Conservation (phyloP, 352 stramenopile species). For the Paralagenidium karlingii region DNA sequence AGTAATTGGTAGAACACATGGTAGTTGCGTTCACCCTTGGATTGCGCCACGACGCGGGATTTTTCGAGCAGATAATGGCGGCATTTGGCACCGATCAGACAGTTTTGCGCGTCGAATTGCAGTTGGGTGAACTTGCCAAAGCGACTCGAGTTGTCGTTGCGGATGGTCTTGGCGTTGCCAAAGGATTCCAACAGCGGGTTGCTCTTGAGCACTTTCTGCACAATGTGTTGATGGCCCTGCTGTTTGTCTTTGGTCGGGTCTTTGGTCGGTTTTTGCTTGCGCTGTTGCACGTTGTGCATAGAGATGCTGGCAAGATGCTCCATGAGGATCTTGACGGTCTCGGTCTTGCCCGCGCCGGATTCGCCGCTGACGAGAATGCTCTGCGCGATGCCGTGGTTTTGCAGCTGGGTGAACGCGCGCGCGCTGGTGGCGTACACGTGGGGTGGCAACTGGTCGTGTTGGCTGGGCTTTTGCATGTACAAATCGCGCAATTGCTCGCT, state of each 20-base stretch:
- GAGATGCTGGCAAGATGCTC: conserved; percentile 86
- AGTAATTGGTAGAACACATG: conserved; percentile 98
- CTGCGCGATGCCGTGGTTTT: conserved; percentile 46
- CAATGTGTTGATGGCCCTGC: conserved; percentile 38
- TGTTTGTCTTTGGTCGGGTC: conserved; percentile 5
- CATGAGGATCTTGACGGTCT: conserved; percentile 97
- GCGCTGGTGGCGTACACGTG: conserved; percentile 86
- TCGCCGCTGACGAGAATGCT: conserved; percentile 92
- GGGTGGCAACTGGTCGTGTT: conserved; percentile 60
- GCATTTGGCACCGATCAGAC: conserved; percentile 80
- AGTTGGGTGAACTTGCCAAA: conserved; percentile 94
- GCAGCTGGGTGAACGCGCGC: conserved; percentile 76
- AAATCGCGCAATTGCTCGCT: conserved; percentile 49
- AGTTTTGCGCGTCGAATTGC: conserved; percentile 82
- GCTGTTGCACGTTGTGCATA: conserved; percentile 35
- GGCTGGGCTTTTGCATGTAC: conserved; percentile 39
- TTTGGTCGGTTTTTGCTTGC: conserved; percentile 65
- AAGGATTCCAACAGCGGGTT: conserved; percentile 87
- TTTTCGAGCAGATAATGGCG: conserved; percentile 97
- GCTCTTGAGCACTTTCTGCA: conserved; percentile 83
- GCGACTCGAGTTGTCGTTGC: conserved; percentile 92
- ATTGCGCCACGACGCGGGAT: conserved; percentile 87
- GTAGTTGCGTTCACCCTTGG: conserved; percentile 92
- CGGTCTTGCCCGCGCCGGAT: conserved; percentile 89
- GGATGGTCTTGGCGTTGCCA: conserved; percentile 86